A percentile compares a stretch with the other conserved stretches of the same genome.
Evolutionary conservation across 2,329 filamentous ascomycete species (phyloP).

Genomic region (Plectosphaerella sp.): DNA sequence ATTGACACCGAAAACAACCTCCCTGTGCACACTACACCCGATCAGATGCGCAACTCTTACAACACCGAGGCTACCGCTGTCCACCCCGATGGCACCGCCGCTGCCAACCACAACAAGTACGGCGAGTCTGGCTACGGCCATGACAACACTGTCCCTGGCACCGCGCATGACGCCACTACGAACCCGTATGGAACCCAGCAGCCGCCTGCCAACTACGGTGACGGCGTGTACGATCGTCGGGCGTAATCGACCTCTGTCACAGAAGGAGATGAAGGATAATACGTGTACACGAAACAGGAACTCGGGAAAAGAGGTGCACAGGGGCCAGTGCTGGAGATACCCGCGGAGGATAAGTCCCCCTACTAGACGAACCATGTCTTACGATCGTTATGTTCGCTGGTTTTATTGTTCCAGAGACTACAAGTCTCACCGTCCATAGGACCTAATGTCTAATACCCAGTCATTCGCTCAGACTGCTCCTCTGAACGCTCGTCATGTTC

Average conservation of each 20-base stretch:
- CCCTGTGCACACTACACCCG: conserved; percentile 34
- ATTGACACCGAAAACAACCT: conserved; percentile 24
- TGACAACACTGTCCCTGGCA: background rate
- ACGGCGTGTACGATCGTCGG: conserved; percentile 29
- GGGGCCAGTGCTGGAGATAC: conserved; percentile 5
- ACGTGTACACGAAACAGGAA: conserved; percentile 8
- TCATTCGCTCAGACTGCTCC: no score
- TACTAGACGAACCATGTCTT: background rate
- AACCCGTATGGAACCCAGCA: background rate
- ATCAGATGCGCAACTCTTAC: conserved; percentile 39
- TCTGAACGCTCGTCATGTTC: no score
- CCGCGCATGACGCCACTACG: background rate
- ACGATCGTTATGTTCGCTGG: background rate
- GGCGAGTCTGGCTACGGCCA: conserved; percentile 8
- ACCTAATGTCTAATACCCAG: conserved; percentile 2
- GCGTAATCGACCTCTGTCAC: conserved; percentile 6
- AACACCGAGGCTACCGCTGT: conserved; percentile 31
- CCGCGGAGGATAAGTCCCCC: background rate
- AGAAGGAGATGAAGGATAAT: conserved; percentile 5
- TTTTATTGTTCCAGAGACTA: no score
- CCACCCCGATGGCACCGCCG: conserved; percentile 9
- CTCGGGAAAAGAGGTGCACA: background rate
- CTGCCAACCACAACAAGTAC: conserved; percentile 16
- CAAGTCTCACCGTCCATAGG: background rate
- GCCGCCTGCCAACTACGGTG: conserved; percentile 12